These are phyloP conservation scores for Allium cepa DNA, from an alignment of 106 monocot species.

Conservation along the genomic window DNA sequence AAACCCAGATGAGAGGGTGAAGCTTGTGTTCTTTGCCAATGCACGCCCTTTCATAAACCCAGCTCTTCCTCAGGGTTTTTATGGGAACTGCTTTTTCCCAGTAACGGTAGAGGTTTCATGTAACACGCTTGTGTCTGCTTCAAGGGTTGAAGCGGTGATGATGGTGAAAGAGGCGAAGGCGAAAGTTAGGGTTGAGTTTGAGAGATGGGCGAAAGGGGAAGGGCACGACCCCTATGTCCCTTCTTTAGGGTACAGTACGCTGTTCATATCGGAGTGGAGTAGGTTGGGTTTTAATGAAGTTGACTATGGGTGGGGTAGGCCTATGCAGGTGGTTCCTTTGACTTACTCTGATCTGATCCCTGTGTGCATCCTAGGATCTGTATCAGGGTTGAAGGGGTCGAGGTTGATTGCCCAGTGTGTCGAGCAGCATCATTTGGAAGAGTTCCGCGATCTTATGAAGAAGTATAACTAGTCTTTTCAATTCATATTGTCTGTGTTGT, in stretches of 20 bases:
- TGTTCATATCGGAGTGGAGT: constrained; percentile 54
- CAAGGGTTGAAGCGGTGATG: constrained; percentile 29
- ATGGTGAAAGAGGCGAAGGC: constrained; percentile 45
- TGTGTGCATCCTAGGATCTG: constrained; percentile 18
- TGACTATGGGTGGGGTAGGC: constrained; percentile 54
- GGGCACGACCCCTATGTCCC: constrained; percentile 34
- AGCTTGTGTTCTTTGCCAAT: constrained; percentile 15
- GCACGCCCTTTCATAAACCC: constrained; percentile 5
- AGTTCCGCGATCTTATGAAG: constrained; percentile 23
- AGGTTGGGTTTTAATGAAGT: constrained; percentile 41
- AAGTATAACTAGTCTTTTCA: neutral
- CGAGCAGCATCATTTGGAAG: constrained; percentile 21
- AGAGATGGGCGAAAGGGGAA: constrained; percentile 29
- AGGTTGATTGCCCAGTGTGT: constrained; percentile 53
- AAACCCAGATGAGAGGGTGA: neutral
- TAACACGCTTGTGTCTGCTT: constrained; percentile 8
- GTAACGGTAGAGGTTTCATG: constrained; percentile 22
- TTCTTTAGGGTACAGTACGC: constrained; percentile 23
- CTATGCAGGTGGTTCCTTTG: constrained; percentile 47
- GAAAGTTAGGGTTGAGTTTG: constrained; percentile 28
- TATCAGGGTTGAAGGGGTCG: constrained; percentile 27
- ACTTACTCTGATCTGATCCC: constrained; percentile 18
- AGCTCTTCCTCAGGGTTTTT: constrained; percentile 22
- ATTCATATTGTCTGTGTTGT: no score
- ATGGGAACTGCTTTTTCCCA: constrained; percentile 54